Base-by-base conservation (phyloP, 306 rosid genomes). In the Prunus persica region DNA sequence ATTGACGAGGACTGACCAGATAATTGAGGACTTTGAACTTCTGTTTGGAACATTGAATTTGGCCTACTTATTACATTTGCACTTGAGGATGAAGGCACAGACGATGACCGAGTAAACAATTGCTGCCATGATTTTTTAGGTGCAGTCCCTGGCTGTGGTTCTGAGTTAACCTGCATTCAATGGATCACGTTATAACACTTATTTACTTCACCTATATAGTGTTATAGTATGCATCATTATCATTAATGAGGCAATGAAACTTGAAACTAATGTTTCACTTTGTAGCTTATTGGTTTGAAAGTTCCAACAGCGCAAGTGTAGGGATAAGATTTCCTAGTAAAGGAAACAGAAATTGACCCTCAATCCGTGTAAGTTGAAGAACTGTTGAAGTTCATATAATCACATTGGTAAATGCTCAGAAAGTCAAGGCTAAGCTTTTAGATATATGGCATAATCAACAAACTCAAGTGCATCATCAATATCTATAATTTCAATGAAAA, bases 51-150 rank as follows among this genome's bases (percentile, higher is more conserved):
- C 84, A 92, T 92, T 69, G 96, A 47, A 83, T 80, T 81, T 34
- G 99, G 99, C 84, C 97, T 89, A 75, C 97, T 88, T 75, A 91
- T 96, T 74, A 96, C 98, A 86, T 81, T 92, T 77, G 84, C 74
- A 84, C 77, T 91, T 8, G 97, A 76, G 22, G 92, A 74, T 72
- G 83, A 84, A 63, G 90, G 91, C 75, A 73, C 87, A 45, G 96
- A 64, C 9, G 96, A 69, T 16, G 97, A 88, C 66, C 93, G 93
- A 63, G 96, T 91, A 87, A 92, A 96, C 83, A 96, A 87, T 62
- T 96, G 99, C 79, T 96, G 98, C 99, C 99, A 96, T 10, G 99
- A 88, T 78, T 84, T 96, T 84, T 88, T 92, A 43, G 96, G 99
- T 27, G 87, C 87, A 73, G 84, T 62, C 81, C 86, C 86, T 61